phyloP scores from a whole-genome alignment of 768 basidiomycete species.

The Lactifluus hygrophoroides region DNA sequence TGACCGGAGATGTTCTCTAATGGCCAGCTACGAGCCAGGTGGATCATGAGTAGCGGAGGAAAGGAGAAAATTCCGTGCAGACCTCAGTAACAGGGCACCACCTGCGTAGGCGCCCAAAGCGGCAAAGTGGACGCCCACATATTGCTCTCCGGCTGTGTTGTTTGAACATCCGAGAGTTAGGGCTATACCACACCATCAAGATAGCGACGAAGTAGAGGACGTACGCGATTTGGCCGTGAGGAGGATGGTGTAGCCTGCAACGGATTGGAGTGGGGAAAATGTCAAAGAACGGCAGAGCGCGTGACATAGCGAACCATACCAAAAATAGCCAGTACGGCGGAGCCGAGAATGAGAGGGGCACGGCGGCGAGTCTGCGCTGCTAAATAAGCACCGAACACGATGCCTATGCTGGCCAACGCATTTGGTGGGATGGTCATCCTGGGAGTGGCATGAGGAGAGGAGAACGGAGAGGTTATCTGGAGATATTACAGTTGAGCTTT shows the following conservation, averaged over 20 bases:
- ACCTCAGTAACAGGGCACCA: too few species aligned
- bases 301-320: conserved; percentile 29
- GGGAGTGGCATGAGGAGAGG: neutral
- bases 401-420: conserved; percentile 39
- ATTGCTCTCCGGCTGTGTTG: too few species aligned
- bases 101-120: too few species aligned
- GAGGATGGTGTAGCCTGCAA: conserved; percentile 48
- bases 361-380: conserved; percentile 39
- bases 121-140: too few species aligned
- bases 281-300: too few species aligned
- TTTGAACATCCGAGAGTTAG: too few species aligned
- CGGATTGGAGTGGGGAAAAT: neutral
- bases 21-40: conserved; percentile 35
- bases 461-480: neutral
- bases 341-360: conserved; percentile 45
- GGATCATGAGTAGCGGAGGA: too few species aligned
- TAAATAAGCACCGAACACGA: conserved; percentile 43
- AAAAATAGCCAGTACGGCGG: conserved; percentile 42
- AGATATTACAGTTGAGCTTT: conserved; percentile 45
- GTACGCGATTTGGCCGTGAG: conserved; percentile 38
- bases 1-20: conserved; percentile 62
- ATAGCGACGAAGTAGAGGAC: conserved; percentile 19
- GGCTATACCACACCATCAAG: neutral
- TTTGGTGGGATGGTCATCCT: conserved; percentile 58
- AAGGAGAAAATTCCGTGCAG: too few species aligned